These are phyloP conservation scores for Waltergamsia citrina DNA, from an alignment of 2,329 filamentous ascomycete species.

Conservation along the genomic window DNA sequence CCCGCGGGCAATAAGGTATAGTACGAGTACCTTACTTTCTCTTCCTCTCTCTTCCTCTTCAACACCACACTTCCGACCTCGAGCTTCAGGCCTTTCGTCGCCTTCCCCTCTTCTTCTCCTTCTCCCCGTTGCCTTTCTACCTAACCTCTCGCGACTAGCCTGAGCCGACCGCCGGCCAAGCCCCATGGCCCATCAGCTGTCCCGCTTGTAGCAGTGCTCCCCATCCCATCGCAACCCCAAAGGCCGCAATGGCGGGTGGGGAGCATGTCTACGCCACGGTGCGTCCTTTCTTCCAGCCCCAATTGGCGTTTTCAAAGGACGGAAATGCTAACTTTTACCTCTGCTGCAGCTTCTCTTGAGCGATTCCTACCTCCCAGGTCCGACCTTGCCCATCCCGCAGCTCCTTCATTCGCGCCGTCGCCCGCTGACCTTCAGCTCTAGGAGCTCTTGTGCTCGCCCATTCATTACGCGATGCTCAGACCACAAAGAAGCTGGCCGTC, in stretches of 20 bases:
- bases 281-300: constrained; percentile 18
- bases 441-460: constrained; percentile 90
- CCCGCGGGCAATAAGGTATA: no score
- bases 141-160: not conserved
- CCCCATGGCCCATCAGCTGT: not conserved
- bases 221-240: not conserved
- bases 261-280: constrained; percentile 50
- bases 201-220: not conserved
- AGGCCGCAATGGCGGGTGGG: constrained; percentile 27
- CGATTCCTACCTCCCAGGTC: constrained; percentile 89
- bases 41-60: no score
- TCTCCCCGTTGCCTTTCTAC: not conserved
- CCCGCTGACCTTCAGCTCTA: constrained; percentile 24
- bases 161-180: not conserved
- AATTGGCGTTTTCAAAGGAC: not conserved
- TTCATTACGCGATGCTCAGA: constrained; percentile 84
- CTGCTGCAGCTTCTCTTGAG: constrained; percentile 70
- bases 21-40: no score
- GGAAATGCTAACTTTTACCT: constrained; percentile 5
- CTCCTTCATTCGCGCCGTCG: not conserved
- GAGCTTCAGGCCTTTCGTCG: not conserved
- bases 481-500: constrained; percentile 75
- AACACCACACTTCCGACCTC: no score
- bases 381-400: constrained; percentile 12
- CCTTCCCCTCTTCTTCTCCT: not conserved